Evolutionary conservation across 495 filamentous ascomycete genomes (phyloP).

Genomic region (Trichoderma asperelloides): DNA sequence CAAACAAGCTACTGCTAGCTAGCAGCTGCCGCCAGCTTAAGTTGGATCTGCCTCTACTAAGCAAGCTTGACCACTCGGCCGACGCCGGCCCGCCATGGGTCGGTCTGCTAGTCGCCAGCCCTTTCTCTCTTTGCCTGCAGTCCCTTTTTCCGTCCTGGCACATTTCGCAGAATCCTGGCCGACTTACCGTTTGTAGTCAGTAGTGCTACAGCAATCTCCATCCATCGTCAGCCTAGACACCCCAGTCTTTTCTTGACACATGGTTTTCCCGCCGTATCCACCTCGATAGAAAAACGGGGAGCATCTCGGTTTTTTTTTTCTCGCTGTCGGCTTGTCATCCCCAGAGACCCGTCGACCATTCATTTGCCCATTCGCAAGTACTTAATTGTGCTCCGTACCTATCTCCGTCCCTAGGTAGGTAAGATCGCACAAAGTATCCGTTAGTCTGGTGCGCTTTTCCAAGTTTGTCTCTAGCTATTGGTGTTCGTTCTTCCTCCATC

Average conservation of each 20-base stretch:
- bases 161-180: too few species aligned
- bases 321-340: not conserved
- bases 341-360: not conserved
- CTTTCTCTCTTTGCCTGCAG: not conserved
- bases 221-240: not conserved
- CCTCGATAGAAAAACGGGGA: not conserved
- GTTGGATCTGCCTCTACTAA: not conserved
- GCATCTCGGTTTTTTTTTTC: not conserved
- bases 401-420: too few species aligned
- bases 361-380: not conserved
- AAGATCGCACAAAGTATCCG: not conserved
- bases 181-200: too few species aligned
- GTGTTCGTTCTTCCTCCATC: not conserved
- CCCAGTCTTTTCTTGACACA: not conserved
- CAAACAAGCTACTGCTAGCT: not conserved
- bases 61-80: not conserved
- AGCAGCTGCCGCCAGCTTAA: not conserved
- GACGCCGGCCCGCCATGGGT: conserved; percentile 4
- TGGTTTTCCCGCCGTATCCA: not conserved
- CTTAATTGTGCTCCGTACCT: too few species aligned
- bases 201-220: not conserved
- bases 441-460: not conserved
- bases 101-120: not conserved
- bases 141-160: too few species aligned
- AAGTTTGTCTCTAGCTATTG: not conserved